Percentiles rank a stretch among this genome's conserved stretches.
These are phyloP conservation scores for Diaporthe citriasiana DNA, from an alignment of 2,329 filamentous ascomycete genomes.

Conservation along the genomic window DNA sequence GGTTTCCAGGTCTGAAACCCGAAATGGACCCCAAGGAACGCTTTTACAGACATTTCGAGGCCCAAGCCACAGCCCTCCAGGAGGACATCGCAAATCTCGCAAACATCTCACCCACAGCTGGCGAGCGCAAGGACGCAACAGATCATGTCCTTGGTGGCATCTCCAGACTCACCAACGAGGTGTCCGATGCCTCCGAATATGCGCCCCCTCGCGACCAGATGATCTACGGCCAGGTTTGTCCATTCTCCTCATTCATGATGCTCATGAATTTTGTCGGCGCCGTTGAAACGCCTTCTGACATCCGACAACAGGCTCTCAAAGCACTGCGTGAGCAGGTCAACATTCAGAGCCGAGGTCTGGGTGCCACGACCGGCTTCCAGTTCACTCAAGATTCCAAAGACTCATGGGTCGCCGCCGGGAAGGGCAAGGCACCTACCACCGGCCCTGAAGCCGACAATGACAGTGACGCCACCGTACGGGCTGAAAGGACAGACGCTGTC, in stretches of 20 bases:
- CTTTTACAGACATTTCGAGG: constrained; percentile 88
- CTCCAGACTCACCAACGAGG: constrained; percentile 83
- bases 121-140: constrained; percentile 84
- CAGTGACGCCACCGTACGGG: constrained; percentile 22
- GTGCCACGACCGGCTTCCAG: constrained; percentile 82
- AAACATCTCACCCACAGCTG: constrained; percentile 72
- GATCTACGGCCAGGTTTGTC: constrained; percentile 80
- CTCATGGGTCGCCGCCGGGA: constrained; percentile 42
- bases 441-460: constrained; percentile 9
- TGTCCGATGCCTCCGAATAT: constrained; percentile 85
- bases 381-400: constrained; percentile 69
- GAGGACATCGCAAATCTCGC: constrained; percentile 80
- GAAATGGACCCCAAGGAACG: constrained; percentile 75
- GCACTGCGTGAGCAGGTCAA: constrained; percentile 83
- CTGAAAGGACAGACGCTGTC: constrained; percentile 51
- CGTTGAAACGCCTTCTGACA: constrained; percentile 2
- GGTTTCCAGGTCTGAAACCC: constrained; percentile 46
- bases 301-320: constrained; percentile 76
- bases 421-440: constrained; percentile 8
- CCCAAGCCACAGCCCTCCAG: constrained; percentile 83
- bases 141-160: constrained; percentile 87
- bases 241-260: not conserved
- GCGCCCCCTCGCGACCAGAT: constrained; percentile 92
- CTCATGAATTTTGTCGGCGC: not conserved
- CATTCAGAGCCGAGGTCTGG: constrained; percentile 75